These are phyloP conservation scores for Pholiota adiposa DNA, from an alignment of 1,284 basidiomycete species.

Conservation along the genomic window DNA sequence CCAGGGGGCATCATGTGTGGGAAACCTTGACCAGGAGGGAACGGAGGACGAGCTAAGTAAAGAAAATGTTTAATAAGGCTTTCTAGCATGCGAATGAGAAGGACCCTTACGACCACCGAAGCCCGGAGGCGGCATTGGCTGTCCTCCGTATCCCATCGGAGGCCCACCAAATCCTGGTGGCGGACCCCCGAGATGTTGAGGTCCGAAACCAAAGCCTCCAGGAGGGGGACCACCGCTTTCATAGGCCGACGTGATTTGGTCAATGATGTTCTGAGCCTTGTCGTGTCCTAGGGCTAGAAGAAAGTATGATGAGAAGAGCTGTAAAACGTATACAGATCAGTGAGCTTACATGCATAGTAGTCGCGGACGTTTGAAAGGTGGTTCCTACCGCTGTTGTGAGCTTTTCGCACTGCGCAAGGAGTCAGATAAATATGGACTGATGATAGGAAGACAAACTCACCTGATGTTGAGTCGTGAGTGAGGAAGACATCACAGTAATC, in stretches of 20 bases:
- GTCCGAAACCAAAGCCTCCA: constrained; percentile 81
- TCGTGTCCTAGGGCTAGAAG: constrained; percentile 87
- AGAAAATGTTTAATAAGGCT: constrained; percentile 8
- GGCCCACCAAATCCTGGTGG: constrained; percentile 53
- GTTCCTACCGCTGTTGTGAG: constrained; percentile 96
- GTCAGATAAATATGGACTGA: constrained; percentile 19
- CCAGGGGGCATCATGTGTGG: constrained; percentile 53
- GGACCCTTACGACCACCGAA: constrained; percentile 53
- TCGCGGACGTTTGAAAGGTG: constrained; percentile 96
- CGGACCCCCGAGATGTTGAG: constrained; percentile 70
- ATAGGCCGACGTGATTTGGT: constrained; percentile 93
- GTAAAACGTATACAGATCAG: not conserved
- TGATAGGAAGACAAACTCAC: constrained; percentile 40
- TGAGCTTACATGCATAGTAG: constrained; percentile 87
- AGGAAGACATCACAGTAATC: constrained; percentile 94
- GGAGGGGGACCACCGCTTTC: constrained; percentile 86
- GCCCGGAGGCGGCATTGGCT: constrained; percentile 49
- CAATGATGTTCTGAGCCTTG: constrained; percentile 95
- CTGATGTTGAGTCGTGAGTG: constrained; percentile 89
- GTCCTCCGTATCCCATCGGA: constrained; percentile 49
- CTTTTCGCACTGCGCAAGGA: constrained; percentile 81
- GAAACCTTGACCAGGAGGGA: constrained; percentile 61
- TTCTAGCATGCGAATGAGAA: not conserved
- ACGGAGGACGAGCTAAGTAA: constrained; percentile 62
- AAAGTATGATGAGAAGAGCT: not conserved